These are phyloP conservation scores for Wickerhamomyces hampshirensis DNA, from an alignment of 805 yeast genomes.

Conservation along the genomic window DNA sequence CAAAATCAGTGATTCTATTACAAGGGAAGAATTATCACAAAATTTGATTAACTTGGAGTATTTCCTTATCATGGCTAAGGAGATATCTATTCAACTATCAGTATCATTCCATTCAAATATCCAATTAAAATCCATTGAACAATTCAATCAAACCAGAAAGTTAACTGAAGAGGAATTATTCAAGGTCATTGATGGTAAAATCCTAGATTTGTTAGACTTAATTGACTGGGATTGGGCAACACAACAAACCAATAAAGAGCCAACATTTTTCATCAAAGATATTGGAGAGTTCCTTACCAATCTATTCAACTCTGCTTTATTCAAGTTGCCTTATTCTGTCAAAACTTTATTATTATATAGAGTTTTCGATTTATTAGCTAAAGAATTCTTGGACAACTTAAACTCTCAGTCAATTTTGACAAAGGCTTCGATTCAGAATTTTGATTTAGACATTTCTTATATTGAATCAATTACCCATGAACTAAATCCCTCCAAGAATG, in stretches of 20 bases:
- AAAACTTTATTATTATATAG: constrained; percentile 77
- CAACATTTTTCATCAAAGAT: constrained; percentile 73
- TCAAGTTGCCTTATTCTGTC: constrained; percentile 73
- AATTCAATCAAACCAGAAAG: constrained; percentile 55
- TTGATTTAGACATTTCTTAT: constrained; percentile 74
- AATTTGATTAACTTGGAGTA: constrained; percentile 84
- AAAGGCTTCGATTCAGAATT: constrained; percentile 66
- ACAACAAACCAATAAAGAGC: constrained; percentile 44
- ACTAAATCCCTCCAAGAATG: constrained; percentile 26
- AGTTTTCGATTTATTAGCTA: constrained; percentile 80
- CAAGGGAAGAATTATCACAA: constrained; percentile 89
- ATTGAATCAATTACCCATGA: constrained; percentile 49
- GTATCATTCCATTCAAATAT: constrained; percentile 35
- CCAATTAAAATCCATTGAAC: constrained; percentile 46
- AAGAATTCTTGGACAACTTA: constrained; percentile 59
- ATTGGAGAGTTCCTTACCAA: constrained; percentile 81
- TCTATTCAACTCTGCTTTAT: constrained; percentile 79
- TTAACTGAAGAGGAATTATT: constrained; percentile 78
- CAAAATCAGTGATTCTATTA: constrained; percentile 55
- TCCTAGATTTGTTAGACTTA: constrained; percentile 74
- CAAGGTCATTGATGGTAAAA: constrained; percentile 74
- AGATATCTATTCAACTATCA: constrained; percentile 40
- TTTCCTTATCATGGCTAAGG: constrained; percentile 70
- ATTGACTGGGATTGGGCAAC: constrained; percentile 85
- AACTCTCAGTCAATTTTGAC: constrained; percentile 43